These are phyloP conservation scores for Marasmius sp. DNA, from an alignment of 1,284 basidiomycete genomes.

Conservation along the genomic window DNA sequence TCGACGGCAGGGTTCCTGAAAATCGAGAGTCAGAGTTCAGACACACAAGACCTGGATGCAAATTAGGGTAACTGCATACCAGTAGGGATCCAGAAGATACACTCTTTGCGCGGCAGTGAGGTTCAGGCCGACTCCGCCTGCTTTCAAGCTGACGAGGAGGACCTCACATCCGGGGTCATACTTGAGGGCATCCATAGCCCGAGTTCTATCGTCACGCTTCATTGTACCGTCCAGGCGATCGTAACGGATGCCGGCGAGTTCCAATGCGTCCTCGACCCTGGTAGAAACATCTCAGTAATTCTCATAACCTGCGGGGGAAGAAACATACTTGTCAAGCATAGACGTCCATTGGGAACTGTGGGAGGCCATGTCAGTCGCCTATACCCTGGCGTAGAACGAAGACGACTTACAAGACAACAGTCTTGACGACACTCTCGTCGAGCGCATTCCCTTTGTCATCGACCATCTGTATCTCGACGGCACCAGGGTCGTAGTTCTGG, in stretches of 20 bases:
- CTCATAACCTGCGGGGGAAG: slow-evolving; percentile 5
- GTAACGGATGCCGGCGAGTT: slow-evolving; percentile 78
- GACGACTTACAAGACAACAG: slow-evolving; percentile 84
- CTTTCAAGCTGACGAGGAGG: slow-evolving; percentile 91
- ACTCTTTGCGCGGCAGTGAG: slow-evolving; percentile 90
- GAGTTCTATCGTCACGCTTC: slow-evolving; percentile 90
- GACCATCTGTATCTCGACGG: slow-evolving; percentile 71
- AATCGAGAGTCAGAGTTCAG: neutral
- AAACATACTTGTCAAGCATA: slow-evolving; percentile 84
- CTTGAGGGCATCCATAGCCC: slow-evolving; percentile 89
- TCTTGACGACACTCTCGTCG: slow-evolving; percentile 75
- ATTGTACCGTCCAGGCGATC: slow-evolving; percentile 95
- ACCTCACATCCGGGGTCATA: slow-evolving; percentile 86
- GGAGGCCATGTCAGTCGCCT: slow-evolving; percentile 1
- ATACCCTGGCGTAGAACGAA: neutral
- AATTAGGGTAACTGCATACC: slow-evolving; percentile 51
- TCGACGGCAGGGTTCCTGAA: slow-evolving; percentile 94
- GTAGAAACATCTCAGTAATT: slow-evolving; percentile 22
- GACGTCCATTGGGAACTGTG: slow-evolving; percentile 91
- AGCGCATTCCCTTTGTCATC: slow-evolving; percentile 72
- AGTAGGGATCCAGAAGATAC: slow-evolving; percentile 95
- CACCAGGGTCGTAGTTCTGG: slow-evolving; percentile 76
- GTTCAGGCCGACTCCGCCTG: slow-evolving; percentile 96
- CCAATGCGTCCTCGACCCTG: slow-evolving; percentile 88
- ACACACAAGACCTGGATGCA: slow-evolving; percentile 19